phyloP scores from a whole-genome alignment of 2,329 filamentous ascomycete genomes.

The Ophiostoma australiae region DNA sequence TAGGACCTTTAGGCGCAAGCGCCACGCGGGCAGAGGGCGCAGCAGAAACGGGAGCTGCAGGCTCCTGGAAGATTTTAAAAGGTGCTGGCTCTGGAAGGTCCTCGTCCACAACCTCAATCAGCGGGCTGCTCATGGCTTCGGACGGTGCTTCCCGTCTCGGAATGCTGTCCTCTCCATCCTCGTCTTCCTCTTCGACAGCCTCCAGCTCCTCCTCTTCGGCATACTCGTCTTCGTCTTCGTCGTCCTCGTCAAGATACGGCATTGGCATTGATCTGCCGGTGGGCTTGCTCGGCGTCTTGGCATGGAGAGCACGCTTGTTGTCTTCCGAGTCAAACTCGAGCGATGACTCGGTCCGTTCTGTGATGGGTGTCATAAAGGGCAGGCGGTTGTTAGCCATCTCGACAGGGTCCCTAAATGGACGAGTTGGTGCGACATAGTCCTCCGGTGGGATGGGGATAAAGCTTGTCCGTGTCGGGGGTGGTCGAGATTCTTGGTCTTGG shows the following conservation, averaged over 20 bases:
- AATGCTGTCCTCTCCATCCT: slow-evolving; percentile 23
- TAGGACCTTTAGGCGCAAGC: slow-evolving; percentile 53
- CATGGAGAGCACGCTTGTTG: slow-evolving; percentile 52
- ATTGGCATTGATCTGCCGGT: slow-evolving; percentile 30
- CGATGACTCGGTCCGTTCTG: slow-evolving; percentile 88
- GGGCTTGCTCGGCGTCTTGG: slow-evolving; percentile 72
- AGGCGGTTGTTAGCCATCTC: slow-evolving; percentile 83
- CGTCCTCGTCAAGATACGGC: slow-evolving; percentile 31
- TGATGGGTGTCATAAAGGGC: slow-evolving; percentile 98
- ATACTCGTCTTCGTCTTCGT: slow-evolving; percentile 33
- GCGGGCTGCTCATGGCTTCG: slow-evolving; percentile 49
- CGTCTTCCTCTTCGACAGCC: slow-evolving; percentile 37
- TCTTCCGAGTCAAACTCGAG: slow-evolving; percentile 61
- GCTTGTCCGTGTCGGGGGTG: slow-evolving; percentile 47
- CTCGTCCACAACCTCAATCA: slow-evolving; percentile 49
- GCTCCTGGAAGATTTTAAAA: slow-evolving; percentile 38
- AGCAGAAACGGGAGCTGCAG: slow-evolving; percentile 25
- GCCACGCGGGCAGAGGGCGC: not conserved
- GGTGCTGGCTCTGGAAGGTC: slow-evolving; percentile 19
- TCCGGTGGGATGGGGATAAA: slow-evolving; percentile 80
- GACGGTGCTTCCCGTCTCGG: not conserved
- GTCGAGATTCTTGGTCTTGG: slow-evolving; percentile 32
- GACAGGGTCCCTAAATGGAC: slow-evolving; percentile 73
- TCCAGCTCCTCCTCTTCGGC: slow-evolving; percentile 25
- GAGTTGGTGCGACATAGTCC: slow-evolving; percentile 74